A percentile compares a stretch with the other conserved stretches of the same genome.
Conservation (phyloP, 2,329 filamentous ascomycete species). For the Colletotrichum tropicicola region DNA sequence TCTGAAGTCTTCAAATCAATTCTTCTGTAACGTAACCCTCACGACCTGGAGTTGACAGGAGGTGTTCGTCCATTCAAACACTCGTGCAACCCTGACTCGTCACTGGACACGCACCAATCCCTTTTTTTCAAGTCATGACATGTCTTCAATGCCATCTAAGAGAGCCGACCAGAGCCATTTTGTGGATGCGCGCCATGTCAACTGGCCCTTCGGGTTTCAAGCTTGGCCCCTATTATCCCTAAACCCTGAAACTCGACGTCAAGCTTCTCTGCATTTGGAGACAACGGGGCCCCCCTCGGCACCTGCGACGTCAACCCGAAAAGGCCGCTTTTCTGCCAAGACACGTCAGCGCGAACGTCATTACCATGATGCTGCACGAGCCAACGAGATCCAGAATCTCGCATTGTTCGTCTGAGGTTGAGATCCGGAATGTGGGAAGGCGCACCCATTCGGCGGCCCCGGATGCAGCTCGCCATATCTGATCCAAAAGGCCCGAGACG, state of each 20-base stretch:
- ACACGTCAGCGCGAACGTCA: constrained; percentile 14
- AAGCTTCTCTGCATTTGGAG: not conserved
- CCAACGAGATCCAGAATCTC: not conserved
- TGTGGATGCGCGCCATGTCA: not conserved
- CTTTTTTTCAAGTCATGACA: not conserved
- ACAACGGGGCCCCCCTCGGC: not conserved
- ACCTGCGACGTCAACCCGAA: not conserved
- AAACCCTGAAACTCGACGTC: not conserved
- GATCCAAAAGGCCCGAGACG: no score
- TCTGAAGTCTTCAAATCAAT: no score
- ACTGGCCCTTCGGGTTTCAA: not conserved
- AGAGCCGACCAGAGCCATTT: not conserved
- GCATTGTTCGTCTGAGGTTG: constrained; percentile 15
- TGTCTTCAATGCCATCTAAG: not conserved
- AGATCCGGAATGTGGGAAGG: not conserved
- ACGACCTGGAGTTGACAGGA: not conserved
- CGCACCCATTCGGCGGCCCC: not conserved
- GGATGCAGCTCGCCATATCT: not conserved
- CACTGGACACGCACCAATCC: not conserved
- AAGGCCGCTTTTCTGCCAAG: not conserved
- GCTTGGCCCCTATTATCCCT: not conserved
- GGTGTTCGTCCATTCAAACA: not conserved
- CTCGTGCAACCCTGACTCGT: not conserved
- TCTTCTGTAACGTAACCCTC: no score
- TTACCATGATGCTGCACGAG: constrained; percentile 3